Conservation (phyloP, 202 grass and related monocot species). For the Carex sylvatica region DNA sequence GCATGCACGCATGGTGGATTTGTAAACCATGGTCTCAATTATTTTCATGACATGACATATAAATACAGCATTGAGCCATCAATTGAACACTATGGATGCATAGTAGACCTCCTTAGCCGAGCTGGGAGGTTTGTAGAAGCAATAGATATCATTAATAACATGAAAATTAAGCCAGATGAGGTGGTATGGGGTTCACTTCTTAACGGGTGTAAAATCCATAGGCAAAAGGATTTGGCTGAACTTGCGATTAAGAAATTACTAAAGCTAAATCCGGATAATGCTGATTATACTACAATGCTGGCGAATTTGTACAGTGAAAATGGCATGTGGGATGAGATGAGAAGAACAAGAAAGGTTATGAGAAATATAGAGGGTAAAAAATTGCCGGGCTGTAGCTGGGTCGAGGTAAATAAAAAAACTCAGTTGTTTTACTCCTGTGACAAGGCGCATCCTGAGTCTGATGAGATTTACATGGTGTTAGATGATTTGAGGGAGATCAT, state of each 20-base stretch:
- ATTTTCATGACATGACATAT: constrained; percentile 52
- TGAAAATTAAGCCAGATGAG: constrained; percentile 66
- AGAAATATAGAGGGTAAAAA: constrained; percentile 61
- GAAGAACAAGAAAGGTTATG: constrained; percentile 53
- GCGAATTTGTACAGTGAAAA: constrained; percentile 86
- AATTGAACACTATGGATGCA: constrained; percentile 90
- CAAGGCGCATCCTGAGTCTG: constrained; percentile 46
- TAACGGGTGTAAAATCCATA: constrained; percentile 66
- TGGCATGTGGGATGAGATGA: constrained; percentile 81
- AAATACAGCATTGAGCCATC: constrained; percentile 53
- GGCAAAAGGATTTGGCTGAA: constrained; percentile 56
- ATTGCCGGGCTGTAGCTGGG: constrained; percentile 81
- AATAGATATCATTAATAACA: constrained; percentile 57
- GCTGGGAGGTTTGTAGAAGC: constrained; percentile 72
- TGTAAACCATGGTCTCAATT: constrained; percentile 57
- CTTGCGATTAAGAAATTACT: constrained; percentile 51
- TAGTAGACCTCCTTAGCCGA: constrained; percentile 76
- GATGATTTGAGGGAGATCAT: constrained; percentile 53
- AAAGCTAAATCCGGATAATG: constrained; percentile 59
- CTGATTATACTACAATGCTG: constrained; percentile 71
- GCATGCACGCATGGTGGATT: constrained; percentile 82
- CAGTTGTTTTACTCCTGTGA: constrained; percentile 71
- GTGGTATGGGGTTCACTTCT: constrained; percentile 90
- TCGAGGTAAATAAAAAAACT: constrained; percentile 63
- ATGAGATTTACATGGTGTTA: constrained; percentile 60